A percentile compares a stretch with the other conserved stretches of the same genome.
These are phyloP conservation scores for Moricandia arvensis DNA, from an alignment of 345 rosid genomes.

Conservation along the genomic window DNA sequence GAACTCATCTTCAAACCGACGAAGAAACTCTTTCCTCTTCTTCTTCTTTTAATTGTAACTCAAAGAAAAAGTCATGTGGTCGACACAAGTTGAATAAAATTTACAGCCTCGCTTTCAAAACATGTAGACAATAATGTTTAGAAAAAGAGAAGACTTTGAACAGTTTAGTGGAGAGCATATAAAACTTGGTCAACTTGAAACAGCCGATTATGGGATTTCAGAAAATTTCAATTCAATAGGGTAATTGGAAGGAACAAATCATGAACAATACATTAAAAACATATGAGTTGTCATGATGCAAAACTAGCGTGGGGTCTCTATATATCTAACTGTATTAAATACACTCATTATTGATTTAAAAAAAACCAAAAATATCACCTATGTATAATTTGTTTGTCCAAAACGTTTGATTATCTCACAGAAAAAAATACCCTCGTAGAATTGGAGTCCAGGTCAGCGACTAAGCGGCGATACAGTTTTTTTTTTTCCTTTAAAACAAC, in stretches of 20 bases:
- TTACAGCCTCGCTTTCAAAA: neutral
- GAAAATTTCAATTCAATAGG: neutral
- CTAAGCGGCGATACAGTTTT: neutral
- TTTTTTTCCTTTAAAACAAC: neutral
- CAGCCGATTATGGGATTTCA: constrained; percentile 23
- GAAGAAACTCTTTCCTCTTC: constrained; percentile 17
- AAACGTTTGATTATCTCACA: too few species aligned
- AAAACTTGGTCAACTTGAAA: constrained; percentile 32
- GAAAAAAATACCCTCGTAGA: too few species aligned
- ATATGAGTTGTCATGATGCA: constrained; percentile 28
- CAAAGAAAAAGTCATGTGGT: constrained; percentile 9
- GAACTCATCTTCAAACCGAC: constrained; percentile 38
- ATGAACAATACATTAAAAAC: constrained; percentile 26
- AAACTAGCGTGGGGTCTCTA: constrained; percentile 12
- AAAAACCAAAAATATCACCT: too few species aligned
- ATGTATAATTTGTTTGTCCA: too few species aligned
- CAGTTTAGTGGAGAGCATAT: neutral
- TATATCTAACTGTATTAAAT: too few species aligned
- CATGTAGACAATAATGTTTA: constrained; percentile 23
- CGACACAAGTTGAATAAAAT: constrained; percentile 17
- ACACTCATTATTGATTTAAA: too few species aligned
- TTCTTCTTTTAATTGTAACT: neutral
- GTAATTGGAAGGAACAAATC: constrained; percentile 15
- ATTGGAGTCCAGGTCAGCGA: neutral
- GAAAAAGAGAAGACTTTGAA: constrained; percentile 28